Evolutionary conservation across 2,329 filamentous ascomycete genomes (phyloP).

Genomic region (Aspergillus spinulosporus): DNA sequence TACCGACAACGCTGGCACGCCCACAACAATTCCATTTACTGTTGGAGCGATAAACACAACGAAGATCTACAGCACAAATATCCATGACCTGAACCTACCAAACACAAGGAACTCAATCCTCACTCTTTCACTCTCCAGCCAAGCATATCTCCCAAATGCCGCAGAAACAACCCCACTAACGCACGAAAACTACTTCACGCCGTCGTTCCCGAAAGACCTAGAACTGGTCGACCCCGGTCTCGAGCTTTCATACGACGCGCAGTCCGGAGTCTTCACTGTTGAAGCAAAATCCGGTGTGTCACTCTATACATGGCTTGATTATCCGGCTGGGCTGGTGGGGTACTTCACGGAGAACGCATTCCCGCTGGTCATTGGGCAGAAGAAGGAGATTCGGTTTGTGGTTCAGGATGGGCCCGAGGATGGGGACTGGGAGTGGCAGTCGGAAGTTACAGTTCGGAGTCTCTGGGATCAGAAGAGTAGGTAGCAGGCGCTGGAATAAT

Average conservation of each 20-base stretch:
- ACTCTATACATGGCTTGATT: constrained; percentile 58
- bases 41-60: constrained; percentile 57
- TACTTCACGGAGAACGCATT: constrained; percentile 58
- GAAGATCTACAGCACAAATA: constrained; percentile 44
- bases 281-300: constrained; percentile 51
- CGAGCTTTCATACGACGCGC: constrained; percentile 35
- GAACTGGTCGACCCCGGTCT: constrained; percentile 53
- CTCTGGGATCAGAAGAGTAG: constrained; percentile 50
- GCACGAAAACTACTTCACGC: constrained; percentile 55
- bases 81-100: constrained; percentile 37
- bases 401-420: constrained; percentile 47
- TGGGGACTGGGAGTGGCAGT: constrained; percentile 50
- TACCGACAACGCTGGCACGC: constrained; percentile 36
- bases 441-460: constrained; percentile 53
- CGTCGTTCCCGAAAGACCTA: constrained; percentile 48
- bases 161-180: constrained; percentile 42
- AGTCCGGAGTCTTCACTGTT: constrained; percentile 46
- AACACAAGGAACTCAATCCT: constrained; percentile 44
- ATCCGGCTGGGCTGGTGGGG: constrained; percentile 51
- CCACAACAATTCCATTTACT: constrained; percentile 38
- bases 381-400: constrained; percentile 48
- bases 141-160: constrained; percentile 51
- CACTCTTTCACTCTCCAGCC: constrained; percentile 46
- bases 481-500: not conserved
- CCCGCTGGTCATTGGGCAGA: constrained; percentile 49